A percentile compares a stretch with the other conserved stretches of the same genome.
Evolutionary conservation across 139 green algal species (phyloP).

Genomic region (Micromonas commoda): DNA sequence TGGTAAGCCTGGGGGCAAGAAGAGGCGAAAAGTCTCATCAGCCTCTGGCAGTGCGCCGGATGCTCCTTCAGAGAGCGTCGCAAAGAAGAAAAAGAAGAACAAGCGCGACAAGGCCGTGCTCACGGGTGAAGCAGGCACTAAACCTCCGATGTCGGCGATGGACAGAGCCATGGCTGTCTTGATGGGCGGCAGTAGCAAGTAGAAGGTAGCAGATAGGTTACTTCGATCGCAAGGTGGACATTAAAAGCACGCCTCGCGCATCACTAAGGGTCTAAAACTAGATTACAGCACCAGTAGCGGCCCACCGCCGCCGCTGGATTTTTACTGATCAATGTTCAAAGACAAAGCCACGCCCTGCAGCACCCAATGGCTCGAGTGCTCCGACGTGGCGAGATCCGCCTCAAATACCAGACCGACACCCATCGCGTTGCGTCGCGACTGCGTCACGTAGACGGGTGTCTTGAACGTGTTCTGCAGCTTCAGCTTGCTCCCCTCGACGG

Average conservation of each 20-base stretch:
- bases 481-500: conserved; percentile 68
- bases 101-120: background rate
- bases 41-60: no score
- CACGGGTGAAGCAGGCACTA: background rate
- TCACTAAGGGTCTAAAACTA: no score
- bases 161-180: background rate
- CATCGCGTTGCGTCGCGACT: conserved; percentile 72
- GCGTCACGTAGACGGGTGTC: conserved; percentile 76
- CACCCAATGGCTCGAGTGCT: conserved; percentile 74
- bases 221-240: no score
- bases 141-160: background rate
- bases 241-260: no score
- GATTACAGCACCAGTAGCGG: no score
- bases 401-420: conserved; percentile 75
- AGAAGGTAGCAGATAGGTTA: background rate
- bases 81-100: background rate
- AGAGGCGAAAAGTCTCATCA: no score
- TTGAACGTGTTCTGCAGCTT: conserved; percentile 66
- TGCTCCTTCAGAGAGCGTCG: background rate
- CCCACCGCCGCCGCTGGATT: background rate
- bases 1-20: background rate
- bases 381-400: conserved; percentile 60
- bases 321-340: conserved; percentile 62
- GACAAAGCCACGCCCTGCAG: conserved; percentile 72
- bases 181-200: background rate